Percentiles rank a stretch among this genome's conserved stretches.
phyloP scores from a whole-genome alignment of 306 rosid species.

The Cucumis sativus region DNA sequence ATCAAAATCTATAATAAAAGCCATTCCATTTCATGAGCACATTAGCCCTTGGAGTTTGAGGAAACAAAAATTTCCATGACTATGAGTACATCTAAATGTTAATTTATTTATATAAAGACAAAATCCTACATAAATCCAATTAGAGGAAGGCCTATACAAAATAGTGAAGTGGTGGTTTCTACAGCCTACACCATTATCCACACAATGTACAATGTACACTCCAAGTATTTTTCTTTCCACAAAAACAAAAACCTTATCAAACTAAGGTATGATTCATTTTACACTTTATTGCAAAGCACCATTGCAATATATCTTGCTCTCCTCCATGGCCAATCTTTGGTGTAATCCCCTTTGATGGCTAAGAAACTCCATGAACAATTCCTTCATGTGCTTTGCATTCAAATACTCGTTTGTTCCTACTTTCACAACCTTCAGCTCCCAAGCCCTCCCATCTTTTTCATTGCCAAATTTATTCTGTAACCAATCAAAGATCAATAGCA shows the following conservation, averaged over 20 bases:
- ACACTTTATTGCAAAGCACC: background rate
- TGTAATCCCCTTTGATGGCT: slow-evolving; percentile 31
- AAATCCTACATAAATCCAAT: background rate
- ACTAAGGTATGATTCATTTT: background rate
- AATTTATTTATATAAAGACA: background rate
- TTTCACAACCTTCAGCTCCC: slow-evolving; percentile 29
- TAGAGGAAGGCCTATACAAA: background rate
- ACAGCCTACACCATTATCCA: background rate
- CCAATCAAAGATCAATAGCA: background rate
- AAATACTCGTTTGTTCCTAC: slow-evolving; percentile 32
- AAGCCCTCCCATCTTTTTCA: background rate
- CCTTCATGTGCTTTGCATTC: slow-evolving; percentile 26
- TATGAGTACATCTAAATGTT: background rate
- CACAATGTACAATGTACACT: background rate
- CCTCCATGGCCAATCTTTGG: slow-evolving; percentile 34
- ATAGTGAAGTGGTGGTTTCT: background rate
- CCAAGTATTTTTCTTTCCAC: background rate
- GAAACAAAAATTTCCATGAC: no score
- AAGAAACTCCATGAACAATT: slow-evolving; percentile 31
- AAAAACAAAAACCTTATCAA: background rate
- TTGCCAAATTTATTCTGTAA: slow-evolving; percentile 18
- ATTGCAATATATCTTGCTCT: slow-evolving; percentile 15
- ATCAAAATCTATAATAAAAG: no score
- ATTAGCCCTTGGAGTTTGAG: no score
- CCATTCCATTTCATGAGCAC: no score